A percentile compares a stretch with the other conserved stretches of the same genome.
phyloP scores from a whole-genome alignment of 179 eudicot genomes.

The Silene noctiflora region DNA sequence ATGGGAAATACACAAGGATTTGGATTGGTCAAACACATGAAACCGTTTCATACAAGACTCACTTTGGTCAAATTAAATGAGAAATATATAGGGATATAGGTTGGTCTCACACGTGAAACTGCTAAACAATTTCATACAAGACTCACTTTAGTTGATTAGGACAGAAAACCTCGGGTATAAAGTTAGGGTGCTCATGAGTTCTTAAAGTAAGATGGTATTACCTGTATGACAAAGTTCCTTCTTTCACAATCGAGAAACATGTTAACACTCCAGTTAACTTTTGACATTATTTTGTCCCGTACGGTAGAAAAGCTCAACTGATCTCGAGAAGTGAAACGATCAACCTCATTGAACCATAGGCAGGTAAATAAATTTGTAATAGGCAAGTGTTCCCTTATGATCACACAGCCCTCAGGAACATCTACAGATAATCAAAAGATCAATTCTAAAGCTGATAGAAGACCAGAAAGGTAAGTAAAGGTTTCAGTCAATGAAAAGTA shows the following conservation, averaged over 20 bases:
- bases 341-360: conserved; percentile 91
- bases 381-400: conserved; percentile 80
- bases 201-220: conserved; percentile 17
- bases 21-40: no score
- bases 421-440: conserved; percentile 49
- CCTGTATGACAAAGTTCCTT: conserved; percentile 89
- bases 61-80: no score
- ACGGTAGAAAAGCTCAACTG: conserved; percentile 89
- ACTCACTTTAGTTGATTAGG: no score
- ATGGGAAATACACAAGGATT: no score
- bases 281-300: conserved; percentile 67
- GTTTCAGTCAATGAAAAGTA: not conserved
- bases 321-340: conserved; percentile 89
- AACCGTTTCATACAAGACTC: no score
- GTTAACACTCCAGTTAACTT: conserved; percentile 65
- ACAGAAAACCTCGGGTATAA: not conserved
- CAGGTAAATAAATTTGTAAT: conserved; percentile 80
- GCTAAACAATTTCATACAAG: no score
- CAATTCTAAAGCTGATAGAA: no score
- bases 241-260: conserved; percentile 96
- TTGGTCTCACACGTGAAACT: no score
- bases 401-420: conserved; percentile 93
- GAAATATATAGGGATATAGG: no score
- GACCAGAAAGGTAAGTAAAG: no score
- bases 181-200: not conserved